Percentiles rank a stretch among this genome's conserved stretches.
These are phyloP conservation scores for Exophiala sideris DNA, from an alignment of 2,329 filamentous ascomycete species.

Conservation along the genomic window DNA sequence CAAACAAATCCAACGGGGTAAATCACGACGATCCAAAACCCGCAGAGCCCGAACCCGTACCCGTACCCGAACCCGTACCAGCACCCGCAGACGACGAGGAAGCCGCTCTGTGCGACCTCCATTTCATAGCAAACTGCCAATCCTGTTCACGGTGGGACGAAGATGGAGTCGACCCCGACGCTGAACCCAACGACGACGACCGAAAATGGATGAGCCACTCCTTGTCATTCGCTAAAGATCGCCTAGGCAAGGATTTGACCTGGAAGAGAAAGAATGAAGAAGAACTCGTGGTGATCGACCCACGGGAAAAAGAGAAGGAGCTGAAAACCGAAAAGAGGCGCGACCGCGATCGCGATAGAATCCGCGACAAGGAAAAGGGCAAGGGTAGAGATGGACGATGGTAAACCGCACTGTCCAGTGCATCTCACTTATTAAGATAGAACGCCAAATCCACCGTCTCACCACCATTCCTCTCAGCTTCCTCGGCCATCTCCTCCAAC, in stretches of 20 bases:
- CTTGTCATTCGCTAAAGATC: slow-evolving; percentile 83
- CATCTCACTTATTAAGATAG: slow-evolving; percentile 10
- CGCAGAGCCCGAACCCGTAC: neutral
- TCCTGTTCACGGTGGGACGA: slow-evolving; percentile 85
- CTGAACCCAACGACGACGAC: slow-evolving; percentile 50
- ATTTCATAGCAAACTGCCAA: slow-evolving; percentile 94
- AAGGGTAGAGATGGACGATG: slow-evolving; percentile 13
- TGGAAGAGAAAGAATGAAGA: slow-evolving; percentile 91
- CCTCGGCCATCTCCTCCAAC: slow-evolving; percentile 33
- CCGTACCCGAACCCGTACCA: neutral
- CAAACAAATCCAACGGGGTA: slow-evolving; percentile 17
- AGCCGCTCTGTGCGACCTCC: slow-evolving; percentile 78
- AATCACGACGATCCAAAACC: slow-evolving; percentile 1
- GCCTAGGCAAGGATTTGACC: slow-evolving; percentile 81
- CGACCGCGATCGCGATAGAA: slow-evolving; percentile 36
- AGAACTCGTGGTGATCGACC: slow-evolving; percentile 89
- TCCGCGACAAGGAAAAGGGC: slow-evolving; percentile 31
- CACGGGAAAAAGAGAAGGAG: slow-evolving; percentile 73
- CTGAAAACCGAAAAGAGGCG: slow-evolving; percentile 53
- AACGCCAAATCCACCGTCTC: slow-evolving; percentile 21
- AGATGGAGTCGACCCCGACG: slow-evolving; percentile 43
- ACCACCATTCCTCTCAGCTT: slow-evolving; percentile 3
- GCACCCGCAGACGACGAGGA: slow-evolving; percentile 54
- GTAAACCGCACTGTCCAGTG: neutral
- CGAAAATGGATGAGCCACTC: slow-evolving; percentile 82